Conservation (phyloP, 2,329 filamentous ascomycete species). For the Sporothrix variecibatus region DNA sequence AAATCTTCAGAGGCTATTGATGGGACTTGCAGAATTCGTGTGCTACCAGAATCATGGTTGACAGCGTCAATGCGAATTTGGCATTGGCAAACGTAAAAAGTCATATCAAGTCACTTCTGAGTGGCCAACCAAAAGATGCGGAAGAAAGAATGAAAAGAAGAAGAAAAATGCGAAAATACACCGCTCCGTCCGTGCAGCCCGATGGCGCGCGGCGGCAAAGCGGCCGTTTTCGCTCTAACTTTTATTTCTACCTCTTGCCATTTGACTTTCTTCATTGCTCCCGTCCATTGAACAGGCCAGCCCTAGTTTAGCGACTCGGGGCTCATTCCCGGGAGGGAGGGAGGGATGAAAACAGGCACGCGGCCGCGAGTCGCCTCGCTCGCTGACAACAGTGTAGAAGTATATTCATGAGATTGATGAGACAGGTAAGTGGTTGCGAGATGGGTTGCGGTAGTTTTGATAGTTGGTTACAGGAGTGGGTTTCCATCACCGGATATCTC, state of each 20-base stretch:
- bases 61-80: not conserved
- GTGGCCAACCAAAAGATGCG: not conserved
- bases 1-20: not conserved
- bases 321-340: not conserved
- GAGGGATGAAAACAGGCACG: not conserved
- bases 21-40: not conserved
- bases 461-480: not conserved
- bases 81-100: not conserved
- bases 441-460: not conserved
- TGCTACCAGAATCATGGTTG: not conserved
- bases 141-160: not conserved
- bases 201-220: constrained; percentile 3
- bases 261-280: not conserved
- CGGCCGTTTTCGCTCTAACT: not conserved
- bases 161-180: not conserved
- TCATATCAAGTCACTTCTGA: not conserved
- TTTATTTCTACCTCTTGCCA: not conserved
- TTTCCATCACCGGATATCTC: not conserved
- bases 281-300: not conserved
- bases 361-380: not conserved
- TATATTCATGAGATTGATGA: not conserved
- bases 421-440: too few relatives aligned
- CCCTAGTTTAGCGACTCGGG: not conserved
- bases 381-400: not conserved
- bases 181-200: not conserved